A percentile compares a stretch with the other conserved stretches of the same genome.
phyloP scores from a whole-genome alignment of 2,329 filamentous ascomycete species.

The Neurospora sp. region DNA sequence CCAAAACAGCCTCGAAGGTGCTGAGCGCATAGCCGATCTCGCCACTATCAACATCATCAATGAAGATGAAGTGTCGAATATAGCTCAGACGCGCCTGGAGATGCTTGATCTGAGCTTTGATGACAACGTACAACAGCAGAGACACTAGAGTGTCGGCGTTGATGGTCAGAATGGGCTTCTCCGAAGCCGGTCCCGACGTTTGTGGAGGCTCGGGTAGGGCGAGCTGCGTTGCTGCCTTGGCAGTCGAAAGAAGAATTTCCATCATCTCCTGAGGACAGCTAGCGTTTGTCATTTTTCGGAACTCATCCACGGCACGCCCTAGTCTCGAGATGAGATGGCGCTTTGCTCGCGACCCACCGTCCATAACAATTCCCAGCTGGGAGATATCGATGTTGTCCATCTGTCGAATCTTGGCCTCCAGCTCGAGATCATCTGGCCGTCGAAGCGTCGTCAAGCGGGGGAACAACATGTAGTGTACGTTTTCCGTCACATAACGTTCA shows the following conservation, averaged over 20 bases:
- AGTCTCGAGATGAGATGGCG: constrained; percentile 71
- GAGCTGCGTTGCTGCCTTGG: constrained; percentile 71
- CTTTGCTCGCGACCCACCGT: constrained; percentile 69
- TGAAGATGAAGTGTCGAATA: constrained; percentile 95
- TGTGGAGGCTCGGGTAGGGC: not conserved
- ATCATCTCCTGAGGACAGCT: constrained; percentile 85
- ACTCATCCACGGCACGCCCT: constrained; percentile 72
- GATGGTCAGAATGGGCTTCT: constrained; percentile 50
- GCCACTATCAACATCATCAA: constrained; percentile 92
- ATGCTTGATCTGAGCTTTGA: constrained; percentile 78
- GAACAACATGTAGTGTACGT: constrained; percentile 84
- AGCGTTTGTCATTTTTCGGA: constrained; percentile 72
- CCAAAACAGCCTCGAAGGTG: constrained; percentile 87
- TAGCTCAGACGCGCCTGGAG: constrained; percentile 85
- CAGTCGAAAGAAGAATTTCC: constrained; percentile 65
- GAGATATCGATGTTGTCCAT: constrained; percentile 93
- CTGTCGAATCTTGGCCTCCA: constrained; percentile 82
- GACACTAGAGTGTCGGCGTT: constrained; percentile 92
- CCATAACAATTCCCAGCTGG: constrained; percentile 81
- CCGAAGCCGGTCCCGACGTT: constrained; percentile 36
- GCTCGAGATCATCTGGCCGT: constrained; percentile 71
- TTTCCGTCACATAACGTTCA: constrained; percentile 87
- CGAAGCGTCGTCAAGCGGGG: constrained; percentile 71
- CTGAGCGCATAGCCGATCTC: constrained; percentile 94
- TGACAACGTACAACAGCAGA: constrained; percentile 81